Evolutionary conservation across 805 yeast species (phyloP).

Genomic region (Candida caryicola): DNA sequence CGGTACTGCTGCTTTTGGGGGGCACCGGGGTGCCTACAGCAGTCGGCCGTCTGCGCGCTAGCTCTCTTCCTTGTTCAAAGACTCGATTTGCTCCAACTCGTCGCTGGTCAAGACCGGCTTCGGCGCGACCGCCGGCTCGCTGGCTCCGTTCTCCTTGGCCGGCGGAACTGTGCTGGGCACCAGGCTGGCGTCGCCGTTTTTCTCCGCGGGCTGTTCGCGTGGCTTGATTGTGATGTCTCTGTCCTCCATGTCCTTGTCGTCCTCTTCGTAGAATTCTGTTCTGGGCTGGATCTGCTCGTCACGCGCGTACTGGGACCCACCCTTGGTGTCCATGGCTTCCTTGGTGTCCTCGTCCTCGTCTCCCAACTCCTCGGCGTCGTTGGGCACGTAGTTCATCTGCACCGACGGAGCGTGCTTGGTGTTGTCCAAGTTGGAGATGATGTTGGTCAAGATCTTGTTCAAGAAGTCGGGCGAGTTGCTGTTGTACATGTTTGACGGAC

Average conservation of each 20-base stretch:
- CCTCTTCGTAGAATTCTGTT: constrained; percentile 75
- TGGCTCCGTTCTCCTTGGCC: background rate
- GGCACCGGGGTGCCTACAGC: no score
- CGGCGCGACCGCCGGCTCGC: constrained; percentile 5
- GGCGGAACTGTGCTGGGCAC: no score
- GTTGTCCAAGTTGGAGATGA: constrained; percentile 74
- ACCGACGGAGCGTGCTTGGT: constrained; percentile 98
- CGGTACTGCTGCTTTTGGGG: no score
- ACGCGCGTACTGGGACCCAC: constrained; percentile 84
- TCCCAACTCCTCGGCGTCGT: constrained; percentile 81
- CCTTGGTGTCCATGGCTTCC: constrained; percentile 81
- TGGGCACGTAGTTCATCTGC: constrained; percentile 85
- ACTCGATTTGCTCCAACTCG: constrained; percentile 37
- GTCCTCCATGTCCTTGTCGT: constrained; percentile 45
- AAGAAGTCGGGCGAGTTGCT: constrained; percentile 92
- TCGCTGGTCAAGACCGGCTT: constrained; percentile 27
- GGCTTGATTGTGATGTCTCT: constrained; percentile 18
- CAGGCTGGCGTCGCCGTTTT: no score
- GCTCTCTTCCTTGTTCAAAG: background rate
- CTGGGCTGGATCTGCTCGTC: constrained; percentile 70
- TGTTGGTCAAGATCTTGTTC: constrained; percentile 76
- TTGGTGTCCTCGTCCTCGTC: constrained; percentile 83
- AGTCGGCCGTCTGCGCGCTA: no score
- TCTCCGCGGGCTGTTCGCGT: no score
- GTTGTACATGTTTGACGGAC: constrained; percentile 95